Evolutionary conservation across 1,139 yeast genomes (phyloP), one percentile per base, ranked within the genome.

Genomic region (Geotrichum europaeum): DNA sequence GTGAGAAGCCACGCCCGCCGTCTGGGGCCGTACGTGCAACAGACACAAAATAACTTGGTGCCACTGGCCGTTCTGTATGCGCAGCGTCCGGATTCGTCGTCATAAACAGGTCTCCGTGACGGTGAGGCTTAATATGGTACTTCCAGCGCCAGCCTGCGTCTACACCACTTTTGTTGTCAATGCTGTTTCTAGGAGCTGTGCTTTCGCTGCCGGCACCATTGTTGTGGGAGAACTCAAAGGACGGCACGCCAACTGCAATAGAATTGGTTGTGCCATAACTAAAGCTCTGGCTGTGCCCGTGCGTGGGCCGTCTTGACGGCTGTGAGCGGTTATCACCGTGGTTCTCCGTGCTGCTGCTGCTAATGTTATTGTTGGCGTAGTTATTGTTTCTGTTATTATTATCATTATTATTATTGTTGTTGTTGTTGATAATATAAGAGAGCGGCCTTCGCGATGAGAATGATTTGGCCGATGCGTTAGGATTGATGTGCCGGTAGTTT

Each of bases 361-460:
- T 49, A 30, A 2, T 28, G 28, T 51, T 53, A 30, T 12, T 24
- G 50, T 7, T 20, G 57, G 6, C 47, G 52, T 45, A 45, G 36
- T 18, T 55, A 36, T 4, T 24, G 25, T 24, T 32, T 36, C 4
- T 28, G 28, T 51, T 53, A 22, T 13, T 49, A 10, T 18, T 45
- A 47, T 51, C 52, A 32, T 18, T 55, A 49, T 4, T 55, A 49
- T 4, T 49, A 36, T 12, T 28, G 28, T 51, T 53, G 22, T 13
- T 24, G 28, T 15, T 20, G 57, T 32, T 49, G 10, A n/a, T 43
- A 18, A 55, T 24, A 20, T 55, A 55, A 12, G 57, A 55, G n/a
- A 55, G 49, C 32, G 57, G 57, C n/a, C 57, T 43, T 34, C 53
- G 24, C 32, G 53, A 15, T 6, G 57, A 55, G n/a, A 55, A 55